Base-by-base conservation (phyloP, 129 eudicot genomes). In the Heracleum sosnowskyi region DNA sequence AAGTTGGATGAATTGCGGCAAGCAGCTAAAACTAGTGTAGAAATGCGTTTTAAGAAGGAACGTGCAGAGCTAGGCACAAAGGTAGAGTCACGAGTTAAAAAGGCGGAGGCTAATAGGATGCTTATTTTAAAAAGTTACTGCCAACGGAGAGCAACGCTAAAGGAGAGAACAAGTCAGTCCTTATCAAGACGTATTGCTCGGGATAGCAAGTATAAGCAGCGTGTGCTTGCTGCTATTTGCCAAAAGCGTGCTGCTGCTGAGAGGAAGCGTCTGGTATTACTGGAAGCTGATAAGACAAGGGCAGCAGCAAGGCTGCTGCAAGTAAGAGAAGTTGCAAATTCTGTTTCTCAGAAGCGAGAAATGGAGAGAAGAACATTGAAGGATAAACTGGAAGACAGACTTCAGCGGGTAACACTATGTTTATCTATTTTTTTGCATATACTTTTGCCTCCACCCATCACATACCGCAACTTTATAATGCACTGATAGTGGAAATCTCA, bases 231-330 rank as follows among this genome's bases (percentile, higher is more conserved):
- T 81, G 93, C 97, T 39, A 92, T 92, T 64, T 82, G 74, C 82
- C 97, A 96, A 79, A 96, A 96, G 85, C 97, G 99, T 72, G 90
- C 92, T 20, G 96, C 92, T 75, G 99, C 99, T 46, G 99, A 96
- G 89, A 85, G 84, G 90, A 96, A 96, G 80, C 74, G 97, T 49
- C 53, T 96, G 76, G 91, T 90, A 35, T 85, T 96, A 80, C 73
- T 91, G 77, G 98, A 85, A 74, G 93, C 91, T 46, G 92, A 89
- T 81, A 94, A 87, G 86, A 83, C 82, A 79, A 89, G 85, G 79
- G 90, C 91, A 55, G 89, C 69, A 39, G 91, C 90, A 60, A 87
- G 89, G 89, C 86, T 87, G 68, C 34, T 88, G 83, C 89, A 85
- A 80, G 92, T 86, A 82, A 86, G 80, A 73, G 83, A 79, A 73